Evolutionary conservation across 441 rosid genomes (phyloP).

Genomic region (Lepidium campestre): DNA sequence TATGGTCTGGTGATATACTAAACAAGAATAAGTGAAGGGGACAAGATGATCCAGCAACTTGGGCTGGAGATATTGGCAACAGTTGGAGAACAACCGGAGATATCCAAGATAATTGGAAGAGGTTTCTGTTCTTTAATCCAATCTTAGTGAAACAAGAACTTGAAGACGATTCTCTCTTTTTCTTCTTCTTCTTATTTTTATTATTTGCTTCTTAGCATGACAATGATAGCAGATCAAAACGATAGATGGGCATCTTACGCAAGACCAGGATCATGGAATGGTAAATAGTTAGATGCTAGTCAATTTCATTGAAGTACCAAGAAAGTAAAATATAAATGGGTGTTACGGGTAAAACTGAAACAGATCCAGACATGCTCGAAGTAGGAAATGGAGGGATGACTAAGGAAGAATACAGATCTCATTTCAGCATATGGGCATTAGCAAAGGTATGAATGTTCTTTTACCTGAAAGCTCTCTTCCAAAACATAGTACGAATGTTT

Average conservation of each 20-base stretch:
- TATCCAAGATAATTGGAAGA: constrained; percentile 56
- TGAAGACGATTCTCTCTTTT: background rate
- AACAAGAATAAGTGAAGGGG: constrained; percentile 42
- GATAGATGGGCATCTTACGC: constrained; percentile 61
- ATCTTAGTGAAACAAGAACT: constrained; percentile 3
- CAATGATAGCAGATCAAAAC: constrained; percentile 49
- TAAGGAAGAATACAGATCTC: constrained; percentile 52
- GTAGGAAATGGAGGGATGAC: constrained; percentile 80
- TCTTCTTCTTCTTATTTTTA: background rate
- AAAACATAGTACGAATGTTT: background rate
- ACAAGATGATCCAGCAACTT: constrained; percentile 64
- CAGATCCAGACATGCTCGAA: constrained; percentile 87
- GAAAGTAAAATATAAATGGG: background rate
- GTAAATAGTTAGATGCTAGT: constrained; percentile 22
- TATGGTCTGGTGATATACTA: background rate
- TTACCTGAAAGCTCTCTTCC: background rate
- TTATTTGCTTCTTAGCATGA: constrained; percentile 39
- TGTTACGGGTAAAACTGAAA: background rate
- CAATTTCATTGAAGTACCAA: background rate
- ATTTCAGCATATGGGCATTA: constrained; percentile 69
- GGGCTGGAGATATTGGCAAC: constrained; percentile 66
- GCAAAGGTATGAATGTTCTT: constrained; percentile 37
- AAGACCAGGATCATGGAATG: constrained; percentile 74
- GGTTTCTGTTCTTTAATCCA: constrained; percentile 27
- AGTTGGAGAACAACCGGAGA: constrained; percentile 76